Conservation (phyloP, 768 basidiomycete species). For the Mycena indigotica region DNA sequence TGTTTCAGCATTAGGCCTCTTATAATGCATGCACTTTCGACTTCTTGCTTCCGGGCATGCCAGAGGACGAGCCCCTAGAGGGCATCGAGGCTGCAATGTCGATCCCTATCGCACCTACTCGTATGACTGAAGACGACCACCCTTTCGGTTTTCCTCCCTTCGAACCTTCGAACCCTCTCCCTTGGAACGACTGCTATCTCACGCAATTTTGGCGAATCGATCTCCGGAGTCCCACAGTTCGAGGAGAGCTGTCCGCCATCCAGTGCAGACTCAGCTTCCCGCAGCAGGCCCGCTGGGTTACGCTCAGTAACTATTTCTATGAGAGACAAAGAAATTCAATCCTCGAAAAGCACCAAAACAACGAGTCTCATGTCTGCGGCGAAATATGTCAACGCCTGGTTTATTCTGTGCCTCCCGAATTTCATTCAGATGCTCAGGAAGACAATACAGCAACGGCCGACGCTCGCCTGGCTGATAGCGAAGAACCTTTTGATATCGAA, state of each 20-base stretch:
- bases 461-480: background rate
- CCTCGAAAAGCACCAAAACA: too few relatives aligned
- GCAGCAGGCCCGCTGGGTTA: background rate
- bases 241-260: background rate
- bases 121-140: conserved; percentile 6
- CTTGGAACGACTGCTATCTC: conserved; percentile 15
- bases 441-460: background rate
- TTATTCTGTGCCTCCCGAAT: too few relatives aligned
- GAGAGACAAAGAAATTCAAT: too few relatives aligned
- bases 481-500: background rate
- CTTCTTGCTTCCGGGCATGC: conserved; percentile 10
- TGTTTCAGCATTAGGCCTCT: background rate
- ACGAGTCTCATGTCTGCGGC: too few relatives aligned
- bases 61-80: background rate
- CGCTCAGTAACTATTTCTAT: background rate
- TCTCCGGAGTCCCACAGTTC: conserved; percentile 7
- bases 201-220: background rate
- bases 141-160: conserved; percentile 5
- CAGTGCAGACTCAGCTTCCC: background rate
- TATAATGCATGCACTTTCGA: conserved; percentile 2
- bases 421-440: too few relatives aligned
- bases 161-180: conserved; percentile 10
- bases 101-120: conserved; percentile 10
- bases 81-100: conserved; percentile 14
- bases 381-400: too few relatives aligned